Evolutionary conservation across 371 early-diverging fungal species (phyloP), one percentile per base, ranked within the genome.

Genomic region (Syncephalastrum contaminatum): DNA sequence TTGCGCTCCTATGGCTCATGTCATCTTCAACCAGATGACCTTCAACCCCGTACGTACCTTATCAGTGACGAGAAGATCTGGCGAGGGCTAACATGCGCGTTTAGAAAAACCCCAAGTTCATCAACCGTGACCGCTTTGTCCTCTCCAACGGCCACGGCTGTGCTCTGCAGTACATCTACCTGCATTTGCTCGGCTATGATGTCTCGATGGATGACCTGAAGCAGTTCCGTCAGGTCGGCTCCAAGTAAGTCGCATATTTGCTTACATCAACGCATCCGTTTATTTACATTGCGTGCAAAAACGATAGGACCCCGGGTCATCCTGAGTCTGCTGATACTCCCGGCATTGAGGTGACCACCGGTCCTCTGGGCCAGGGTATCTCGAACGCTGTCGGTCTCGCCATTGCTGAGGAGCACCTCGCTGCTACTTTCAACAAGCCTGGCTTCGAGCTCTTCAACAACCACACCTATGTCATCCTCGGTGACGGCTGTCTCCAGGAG

Each of bases 401-500:
- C 48, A 85, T 93, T 47, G 95, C 94, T 59, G 86, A 88, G 73
- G 87, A 88, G 15, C 91, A 97, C 60, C 62, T 94, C 60, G 93
- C 92, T 48, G 96, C 97, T 51, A 89, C 84, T 7, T 97, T 91
- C 77, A 98, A 97, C 82, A 80, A 74, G 36, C 89, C 91, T 27
- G 90, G 85, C 44, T 96, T 80, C 75, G 82, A 82, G 14, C 68
- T 98, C 30, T 80, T 98, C 63, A 83, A 90, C 69, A 92, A 94
- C 82, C 72, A 88, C 66, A 93, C 94, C 24, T 99, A 89, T 60
- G 84, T 86, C 57, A 83, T 99, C 53, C 74, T 89, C 43, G 99
- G 99, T 62, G 99, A 99, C 75, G 99, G 99, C 40, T 99, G 99
- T 83, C 81, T 98, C 64, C 99, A 99, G 78, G 99, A 99, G 80